Evolutionary conservation across 2,329 filamentous ascomycete species (phyloP).

Genomic region (Sporothrix variecibatus): DNA sequence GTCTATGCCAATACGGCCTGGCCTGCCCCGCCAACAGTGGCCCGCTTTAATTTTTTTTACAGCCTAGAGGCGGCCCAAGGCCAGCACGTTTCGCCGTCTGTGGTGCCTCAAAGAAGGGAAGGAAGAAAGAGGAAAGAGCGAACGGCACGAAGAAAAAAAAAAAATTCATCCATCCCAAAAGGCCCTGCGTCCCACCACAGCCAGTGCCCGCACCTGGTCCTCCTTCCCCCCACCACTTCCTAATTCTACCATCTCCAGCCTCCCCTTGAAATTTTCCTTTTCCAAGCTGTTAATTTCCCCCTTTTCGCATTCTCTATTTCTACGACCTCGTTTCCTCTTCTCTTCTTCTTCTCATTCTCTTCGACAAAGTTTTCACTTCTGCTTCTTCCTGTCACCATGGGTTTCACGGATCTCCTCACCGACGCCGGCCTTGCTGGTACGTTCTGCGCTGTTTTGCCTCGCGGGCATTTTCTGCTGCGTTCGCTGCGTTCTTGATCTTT

Average conservation of each 20-base stretch:
- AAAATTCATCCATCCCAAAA: slow-evolving; percentile 26
- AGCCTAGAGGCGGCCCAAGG: slow-evolving; percentile 12
- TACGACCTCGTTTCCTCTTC: background rate
- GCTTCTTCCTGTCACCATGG: slow-evolving; percentile 32
- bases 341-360: slow-evolving; percentile 12
- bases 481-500: slow-evolving; percentile 13
- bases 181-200: slow-evolving; percentile 16
- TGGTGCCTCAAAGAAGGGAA: background rate
- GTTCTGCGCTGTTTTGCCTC: slow-evolving; percentile 28
- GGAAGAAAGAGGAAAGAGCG: background rate
- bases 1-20: background rate
- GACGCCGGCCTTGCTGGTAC: slow-evolving; percentile 36
- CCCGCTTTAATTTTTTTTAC: background rate
- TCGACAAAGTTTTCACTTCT: slow-evolving; percentile 1
- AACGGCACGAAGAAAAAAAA: slow-evolving; percentile 6
- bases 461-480: slow-evolving; percentile 9
- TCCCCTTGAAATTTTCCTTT: slow-evolving; percentile 20
- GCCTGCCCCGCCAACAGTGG: slow-evolving; percentile 22
- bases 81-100: background rate
- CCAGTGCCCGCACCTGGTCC: slow-evolving; percentile 4
- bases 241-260: slow-evolving; percentile 24
- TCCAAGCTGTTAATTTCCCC: slow-evolving; percentile 15
- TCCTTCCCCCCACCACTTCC: slow-evolving; percentile 24
- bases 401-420: slow-evolving; percentile 37
- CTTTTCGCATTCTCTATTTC: slow-evolving; percentile 8